phyloP scores from a whole-genome alignment of 2,329 filamentous ascomycete genomes.

The Pyrenophora tritici-repentis region DNA sequence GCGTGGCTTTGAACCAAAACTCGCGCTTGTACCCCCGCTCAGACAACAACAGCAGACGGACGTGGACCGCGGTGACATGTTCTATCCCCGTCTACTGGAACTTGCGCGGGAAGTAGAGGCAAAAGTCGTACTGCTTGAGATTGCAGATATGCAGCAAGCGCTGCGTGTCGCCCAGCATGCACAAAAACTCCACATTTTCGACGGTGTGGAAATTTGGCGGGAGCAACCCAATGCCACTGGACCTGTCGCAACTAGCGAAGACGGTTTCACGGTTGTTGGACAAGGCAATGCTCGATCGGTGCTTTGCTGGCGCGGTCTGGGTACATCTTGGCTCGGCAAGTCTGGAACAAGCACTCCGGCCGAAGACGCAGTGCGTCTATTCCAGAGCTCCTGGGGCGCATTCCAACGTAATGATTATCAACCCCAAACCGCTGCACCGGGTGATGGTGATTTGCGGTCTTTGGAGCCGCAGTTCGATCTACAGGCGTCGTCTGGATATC shows the following conservation, averaged over 20 bases:
- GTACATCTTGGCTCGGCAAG: conserved; percentile 34
- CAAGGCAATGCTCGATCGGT: conserved; percentile 52
- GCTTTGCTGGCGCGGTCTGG: conserved; percentile 47
- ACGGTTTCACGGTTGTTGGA: conserved; percentile 42
- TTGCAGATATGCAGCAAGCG: conserved; percentile 73
- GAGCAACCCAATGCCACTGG: conserved; percentile 55
- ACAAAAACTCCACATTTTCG: conserved; percentile 31
- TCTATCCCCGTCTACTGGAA: conserved; percentile 69
- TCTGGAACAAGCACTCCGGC: background rate
- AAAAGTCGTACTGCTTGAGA: conserved; percentile 68
- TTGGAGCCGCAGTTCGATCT: conserved; percentile 5
- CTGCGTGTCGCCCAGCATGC: conserved; percentile 62
- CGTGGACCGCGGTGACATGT: conserved; percentile 56
- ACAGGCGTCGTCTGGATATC: background rate
- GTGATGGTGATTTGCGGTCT: background rate
- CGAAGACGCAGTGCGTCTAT: conserved; percentile 6
- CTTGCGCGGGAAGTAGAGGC: conserved; percentile 58
- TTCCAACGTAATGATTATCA: background rate
- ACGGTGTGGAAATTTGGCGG: conserved; percentile 70
- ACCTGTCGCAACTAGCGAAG: background rate
- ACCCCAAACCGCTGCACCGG: too few relatives aligned
- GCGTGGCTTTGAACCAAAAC: conserved; percentile 76
- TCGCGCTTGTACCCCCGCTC: conserved; percentile 68
- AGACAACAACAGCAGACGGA: conserved; percentile 19
- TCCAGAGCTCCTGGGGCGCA: background rate